phyloP scores from a whole-genome alignment of 805 yeast genomes.

The Starmerella stellata region DNA sequence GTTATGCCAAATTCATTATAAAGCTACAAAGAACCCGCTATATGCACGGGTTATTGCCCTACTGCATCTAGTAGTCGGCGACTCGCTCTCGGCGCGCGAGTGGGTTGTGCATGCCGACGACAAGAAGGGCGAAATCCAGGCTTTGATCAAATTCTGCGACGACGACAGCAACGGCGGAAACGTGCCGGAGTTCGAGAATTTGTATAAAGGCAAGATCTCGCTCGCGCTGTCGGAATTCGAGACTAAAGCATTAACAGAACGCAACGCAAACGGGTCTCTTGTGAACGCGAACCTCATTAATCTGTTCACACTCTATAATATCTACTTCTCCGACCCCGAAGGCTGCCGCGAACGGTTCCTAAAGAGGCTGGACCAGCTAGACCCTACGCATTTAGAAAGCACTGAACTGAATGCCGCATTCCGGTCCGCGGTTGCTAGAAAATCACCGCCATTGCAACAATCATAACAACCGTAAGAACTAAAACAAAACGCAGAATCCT shows the following conservation, averaged over 20 bases:
- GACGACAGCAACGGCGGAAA: constrained; percentile 16
- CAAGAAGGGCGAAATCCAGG: constrained; percentile 1
- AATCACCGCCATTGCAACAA: too few relatives aligned
- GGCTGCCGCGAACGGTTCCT: neutral
- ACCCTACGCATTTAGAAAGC: neutral
- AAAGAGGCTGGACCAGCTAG: neutral
- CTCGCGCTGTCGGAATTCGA: constrained; percentile 15
- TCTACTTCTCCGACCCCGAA: constrained; percentile 8
- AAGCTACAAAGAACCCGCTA: constrained; percentile 3
- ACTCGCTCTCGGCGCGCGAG: constrained; percentile 19
- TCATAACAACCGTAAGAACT: too few relatives aligned
- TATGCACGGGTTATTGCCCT: constrained; percentile 13
- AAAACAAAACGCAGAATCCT: too few relatives aligned
- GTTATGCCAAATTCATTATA: constrained; percentile 16
- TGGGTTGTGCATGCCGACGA: constrained; percentile 14
- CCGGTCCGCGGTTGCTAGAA: too few relatives aligned
- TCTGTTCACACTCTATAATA: constrained; percentile 19
- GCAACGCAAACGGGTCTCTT: constrained; percentile 1
- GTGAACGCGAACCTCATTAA: constrained; percentile 12
- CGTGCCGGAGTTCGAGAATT: constrained; percentile 13
- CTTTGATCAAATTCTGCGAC: constrained; percentile 18
- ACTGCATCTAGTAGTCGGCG: constrained; percentile 18
- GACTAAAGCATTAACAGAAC: constrained; percentile 3
- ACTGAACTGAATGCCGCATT: too few relatives aligned
- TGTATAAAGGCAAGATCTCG: constrained; percentile 18